phyloP scores from a whole-genome alignment of 2,329 filamentous ascomycete genomes.

The Rhinocladiella similis region DNA sequence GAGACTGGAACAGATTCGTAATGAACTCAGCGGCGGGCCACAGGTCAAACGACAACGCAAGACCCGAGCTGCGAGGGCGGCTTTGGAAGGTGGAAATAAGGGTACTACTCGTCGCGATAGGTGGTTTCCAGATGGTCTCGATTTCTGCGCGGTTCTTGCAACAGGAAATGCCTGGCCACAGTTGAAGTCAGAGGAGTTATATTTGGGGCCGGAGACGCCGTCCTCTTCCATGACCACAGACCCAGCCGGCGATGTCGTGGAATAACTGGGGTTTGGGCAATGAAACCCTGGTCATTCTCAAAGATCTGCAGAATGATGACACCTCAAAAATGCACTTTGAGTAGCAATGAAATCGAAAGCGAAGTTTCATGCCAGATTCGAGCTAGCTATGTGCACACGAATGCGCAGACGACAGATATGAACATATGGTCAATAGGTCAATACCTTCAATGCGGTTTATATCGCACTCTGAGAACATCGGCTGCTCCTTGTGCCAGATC shows the following conservation, averaged over 20 bases:
- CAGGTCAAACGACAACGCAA: constrained; percentile 65
- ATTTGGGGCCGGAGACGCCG: constrained; percentile 5
- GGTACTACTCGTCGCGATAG: constrained; percentile 66
- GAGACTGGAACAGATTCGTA: constrained; percentile 66
- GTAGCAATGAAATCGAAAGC: no score
- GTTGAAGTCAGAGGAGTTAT: constrained; percentile 5
- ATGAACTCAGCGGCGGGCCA: constrained; percentile 60
- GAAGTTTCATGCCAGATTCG: no score
- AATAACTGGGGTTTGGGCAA: no score
- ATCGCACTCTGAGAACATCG: no score
- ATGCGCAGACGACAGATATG: no score
- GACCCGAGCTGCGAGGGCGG: constrained; percentile 73
- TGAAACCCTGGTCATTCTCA: no score
- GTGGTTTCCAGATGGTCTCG: constrained; percentile 67
- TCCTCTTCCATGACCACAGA: constrained; percentile 6
- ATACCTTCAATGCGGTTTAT: no score
- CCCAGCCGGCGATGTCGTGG: background rate
- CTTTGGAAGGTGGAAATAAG: constrained; percentile 72
- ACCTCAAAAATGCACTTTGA: no score
- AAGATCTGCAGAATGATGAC: no score
- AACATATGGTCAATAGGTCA: no score
- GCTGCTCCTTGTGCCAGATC: no score
- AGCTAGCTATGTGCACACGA: no score
- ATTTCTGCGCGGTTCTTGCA: constrained; percentile 62
- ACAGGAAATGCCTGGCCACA: constrained; percentile 57